These are phyloP conservation scores for Dalbergia cultrata DNA, from an alignment of 306 rosid species.

Conservation along the genomic window DNA sequence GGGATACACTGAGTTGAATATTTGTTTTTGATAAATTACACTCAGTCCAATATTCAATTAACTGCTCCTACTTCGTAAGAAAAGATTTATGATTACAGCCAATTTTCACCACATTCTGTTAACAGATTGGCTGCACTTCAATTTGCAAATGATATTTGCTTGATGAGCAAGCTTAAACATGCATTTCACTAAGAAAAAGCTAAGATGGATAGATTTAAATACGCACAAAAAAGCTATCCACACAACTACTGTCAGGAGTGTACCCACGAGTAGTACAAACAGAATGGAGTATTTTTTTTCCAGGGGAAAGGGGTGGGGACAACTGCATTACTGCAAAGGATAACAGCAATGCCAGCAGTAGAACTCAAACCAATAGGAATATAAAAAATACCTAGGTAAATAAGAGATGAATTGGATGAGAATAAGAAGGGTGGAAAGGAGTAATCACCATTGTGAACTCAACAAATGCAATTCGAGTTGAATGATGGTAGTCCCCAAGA, in stretches of 20 bases:
- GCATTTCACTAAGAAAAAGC: constrained; percentile 9
- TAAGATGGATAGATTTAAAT: constrained; percentile 17
- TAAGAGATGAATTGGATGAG: constrained; percentile 12
- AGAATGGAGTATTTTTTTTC: not conserved
- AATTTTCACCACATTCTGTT: constrained; percentile 2
- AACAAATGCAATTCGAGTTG: constrained; percentile 96
- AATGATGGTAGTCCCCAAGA: constrained; percentile 96
- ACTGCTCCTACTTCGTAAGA: not conserved
- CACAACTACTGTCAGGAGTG: not conserved
- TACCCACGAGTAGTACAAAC: constrained; percentile 13
- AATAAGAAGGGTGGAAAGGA: constrained; percentile 24
- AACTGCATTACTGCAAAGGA: constrained; percentile 2
- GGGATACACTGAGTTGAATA: not conserved
- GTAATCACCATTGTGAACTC: constrained; percentile 82
- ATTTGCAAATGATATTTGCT: constrained; percentile 11
- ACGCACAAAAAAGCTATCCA: constrained; percentile 21
- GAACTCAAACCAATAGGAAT: constrained; percentile 16
- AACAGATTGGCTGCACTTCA: constrained; percentile 20
- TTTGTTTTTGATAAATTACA: not conserved
- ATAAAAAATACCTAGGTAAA: constrained; percentile 7
- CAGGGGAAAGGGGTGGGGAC: not conserved
- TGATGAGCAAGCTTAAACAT: constrained; percentile 26
- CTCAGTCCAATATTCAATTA: not conserved
- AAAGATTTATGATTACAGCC: constrained; percentile 14
- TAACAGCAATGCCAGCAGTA: constrained; percentile 30